Percentiles rank a stretch among this genome's conserved stretches.
phyloP scores from a whole-genome alignment of 768 basidiomycete genomes.

The Suillus clintonianus region DNA sequence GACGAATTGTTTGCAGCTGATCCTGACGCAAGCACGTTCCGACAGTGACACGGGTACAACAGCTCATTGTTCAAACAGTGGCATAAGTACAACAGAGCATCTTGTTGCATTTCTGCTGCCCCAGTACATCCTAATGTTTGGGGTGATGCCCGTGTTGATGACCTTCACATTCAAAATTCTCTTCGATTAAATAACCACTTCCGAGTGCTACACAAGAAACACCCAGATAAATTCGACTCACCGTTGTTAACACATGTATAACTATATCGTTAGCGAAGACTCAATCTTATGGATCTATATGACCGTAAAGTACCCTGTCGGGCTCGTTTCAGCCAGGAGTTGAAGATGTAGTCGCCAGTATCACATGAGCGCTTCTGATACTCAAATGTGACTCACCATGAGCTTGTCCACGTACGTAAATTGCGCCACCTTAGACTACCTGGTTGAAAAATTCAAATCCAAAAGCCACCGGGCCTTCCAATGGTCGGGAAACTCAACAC shows the following conservation, averaged over 20 bases:
- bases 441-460: background rate
- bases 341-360: too few relatives aligned
- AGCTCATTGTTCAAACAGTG: too few relatives aligned
- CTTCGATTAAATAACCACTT: background rate
- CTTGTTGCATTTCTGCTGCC: slow-evolving; percentile 2
- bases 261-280: too few relatives aligned
- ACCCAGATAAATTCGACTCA: too few relatives aligned
- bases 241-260: too few relatives aligned
- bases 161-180: background rate
- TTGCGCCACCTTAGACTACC: background rate
- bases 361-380: too few relatives aligned
- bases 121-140: background rate
- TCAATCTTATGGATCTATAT: too few relatives aligned
- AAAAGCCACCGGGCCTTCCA: background rate
- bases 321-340: too few relatives aligned
- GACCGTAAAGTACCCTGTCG: too few relatives aligned
- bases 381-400: background rate
- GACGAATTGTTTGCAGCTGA: slow-evolving; percentile 41
- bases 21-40: slow-evolving; percentile 65
- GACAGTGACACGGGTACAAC: slow-evolving; percentile 53
- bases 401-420: background rate
- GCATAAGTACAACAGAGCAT: slow-evolving; percentile 26
- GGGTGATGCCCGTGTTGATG: background rate
- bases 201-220: background rate
- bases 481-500: background rate